Evolutionary conservation across 768 basidiomycete genomes (phyloP), one percentile per base, ranked within the genome.

Genomic region (Lentinus tigrinus): DNA sequence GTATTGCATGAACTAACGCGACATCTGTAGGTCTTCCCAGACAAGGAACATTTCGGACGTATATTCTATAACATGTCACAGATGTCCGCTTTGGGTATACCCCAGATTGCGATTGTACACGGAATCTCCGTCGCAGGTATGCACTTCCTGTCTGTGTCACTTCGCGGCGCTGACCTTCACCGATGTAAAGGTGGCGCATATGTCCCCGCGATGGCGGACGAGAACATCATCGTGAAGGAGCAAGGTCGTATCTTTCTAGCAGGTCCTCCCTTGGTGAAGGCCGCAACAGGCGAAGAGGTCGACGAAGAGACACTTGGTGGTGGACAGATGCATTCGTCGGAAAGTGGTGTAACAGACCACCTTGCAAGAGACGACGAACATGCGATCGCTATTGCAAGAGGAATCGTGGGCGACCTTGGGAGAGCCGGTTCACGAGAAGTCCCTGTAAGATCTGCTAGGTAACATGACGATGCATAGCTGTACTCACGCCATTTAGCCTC

Each of bases 41-140:
- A 97, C 77, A 91, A 87, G 70, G 89, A 96, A 62, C 93, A 98
- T 69, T 98, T 98, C 65, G 95, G 95, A 4, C 83, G 95, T 5
- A 96, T 97, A 68, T 98, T 98, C 75, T 97, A 95, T 72, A 97
- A 98, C 67, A 96, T 96, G 93, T 94, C 89, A 56, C 93, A 93
- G 78, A 90, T 96, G 91, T 95, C 93, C 47, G 92, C 93, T 1
- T 76, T 93, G 0, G 87, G 90, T 0, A 93, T 95, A 24, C 93
- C 94, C 0, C 95, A 98, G 71, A 88, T 98, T 64, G 88, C 93
- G 10, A 84, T 93, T 24, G 94, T 98, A 3, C 95, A 97, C 62
- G 95, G 95, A 4, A 98, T 96, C 67, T 91, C 89, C 42, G 94
- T 97, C 17, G 95, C 95, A 52, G 93, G 92, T 70, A 64, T 53